A percentile compares a stretch with the other conserved stretches of the same genome.
Conservation (phyloP, 164 flowering plant genomes). For the Houttuynia cordata region DNA sequence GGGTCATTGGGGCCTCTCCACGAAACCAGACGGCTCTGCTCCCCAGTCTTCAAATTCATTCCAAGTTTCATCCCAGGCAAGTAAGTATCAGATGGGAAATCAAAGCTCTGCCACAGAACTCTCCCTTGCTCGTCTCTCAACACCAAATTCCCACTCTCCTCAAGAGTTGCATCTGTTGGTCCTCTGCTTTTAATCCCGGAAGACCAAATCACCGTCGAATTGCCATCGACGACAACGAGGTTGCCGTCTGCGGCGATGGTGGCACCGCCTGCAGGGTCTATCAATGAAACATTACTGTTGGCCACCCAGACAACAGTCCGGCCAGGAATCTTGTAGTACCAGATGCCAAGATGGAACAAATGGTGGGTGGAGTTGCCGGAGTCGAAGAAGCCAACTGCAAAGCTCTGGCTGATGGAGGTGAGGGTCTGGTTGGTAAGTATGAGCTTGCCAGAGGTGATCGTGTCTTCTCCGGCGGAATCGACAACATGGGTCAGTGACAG, state of each 20-base stretch:
- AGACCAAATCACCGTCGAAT: constrained; percentile 12
- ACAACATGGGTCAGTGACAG: too few species aligned
- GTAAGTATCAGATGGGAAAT: too few species aligned
- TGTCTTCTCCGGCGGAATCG: too few species aligned
- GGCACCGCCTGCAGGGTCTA: constrained; percentile 3
- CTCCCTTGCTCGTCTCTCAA: too few species aligned
- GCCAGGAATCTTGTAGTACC: constrained; percentile 6
- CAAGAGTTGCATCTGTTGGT: too few species aligned
- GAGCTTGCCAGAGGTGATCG: constrained; percentile 1
- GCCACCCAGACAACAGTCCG: constrained; percentile 32
- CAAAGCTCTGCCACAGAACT: too few species aligned
- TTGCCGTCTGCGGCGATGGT: too few species aligned
- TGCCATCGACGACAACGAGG: constrained; percentile 14
- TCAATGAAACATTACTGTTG: constrained; percentile 21
- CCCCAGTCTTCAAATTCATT: neutral
- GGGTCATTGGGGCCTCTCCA: constrained; percentile 9
- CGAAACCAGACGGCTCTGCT: neutral
- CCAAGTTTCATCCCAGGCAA: constrained; percentile 2
- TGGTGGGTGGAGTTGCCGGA: too few species aligned
- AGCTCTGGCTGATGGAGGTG: too few species aligned
- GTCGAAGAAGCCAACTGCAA: too few species aligned
- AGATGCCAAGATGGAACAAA: constrained; percentile 5
- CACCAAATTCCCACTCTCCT: too few species aligned
- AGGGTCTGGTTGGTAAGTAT: too few species aligned
- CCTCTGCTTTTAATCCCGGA: constrained; percentile 5